Conservation (phyloP, 148 eudicot species). For the Arbutus unedo region DNA sequence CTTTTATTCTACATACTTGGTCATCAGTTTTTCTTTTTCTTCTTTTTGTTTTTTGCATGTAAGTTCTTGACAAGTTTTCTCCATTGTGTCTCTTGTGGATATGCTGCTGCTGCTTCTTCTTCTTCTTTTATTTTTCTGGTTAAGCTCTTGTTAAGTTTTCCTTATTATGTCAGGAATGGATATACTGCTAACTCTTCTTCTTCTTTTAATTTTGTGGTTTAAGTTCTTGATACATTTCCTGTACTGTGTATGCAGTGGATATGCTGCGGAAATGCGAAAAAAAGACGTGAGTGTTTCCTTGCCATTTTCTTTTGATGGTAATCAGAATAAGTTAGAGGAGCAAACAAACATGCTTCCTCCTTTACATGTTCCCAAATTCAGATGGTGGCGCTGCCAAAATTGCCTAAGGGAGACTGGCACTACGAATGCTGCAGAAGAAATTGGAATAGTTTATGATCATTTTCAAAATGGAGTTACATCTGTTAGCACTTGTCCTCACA, state of each 20-base stretch:
- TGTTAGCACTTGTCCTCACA: slow-evolving; percentile 8
- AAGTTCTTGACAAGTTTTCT: not conserved
- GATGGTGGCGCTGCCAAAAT: slow-evolving; percentile 56
- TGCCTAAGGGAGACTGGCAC: slow-evolving; percentile 30
- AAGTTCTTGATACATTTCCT: not conserved
- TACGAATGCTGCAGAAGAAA: slow-evolving; percentile 16
- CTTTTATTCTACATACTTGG: not conserved
- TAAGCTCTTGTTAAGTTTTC: not conserved
- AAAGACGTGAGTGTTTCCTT: slow-evolving; percentile 43
- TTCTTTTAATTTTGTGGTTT: not conserved
- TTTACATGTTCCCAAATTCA: slow-evolving; percentile 43
- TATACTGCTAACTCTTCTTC: slow-evolving; percentile 31
- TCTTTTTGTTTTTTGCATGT: not conserved
- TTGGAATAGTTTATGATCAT: slow-evolving; percentile 8
- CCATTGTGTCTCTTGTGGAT: slow-evolving; percentile 44
- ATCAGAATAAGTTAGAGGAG: slow-evolving; percentile 19
- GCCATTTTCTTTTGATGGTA: slow-evolving; percentile 40
- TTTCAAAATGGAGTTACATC: slow-evolving; percentile 7
- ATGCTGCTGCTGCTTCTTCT: slow-evolving; percentile 34
- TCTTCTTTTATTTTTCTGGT: not conserved
- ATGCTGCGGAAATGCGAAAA: slow-evolving; percentile 55
- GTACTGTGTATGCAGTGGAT: slow-evolving; percentile 46
- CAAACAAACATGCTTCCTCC: slow-evolving; percentile 43
- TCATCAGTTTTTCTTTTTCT: not conserved
- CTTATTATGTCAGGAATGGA: slow-evolving; percentile 40